Conservation (phyloP, 208 protist species). For the Strigomonas oncopelti region DNA sequence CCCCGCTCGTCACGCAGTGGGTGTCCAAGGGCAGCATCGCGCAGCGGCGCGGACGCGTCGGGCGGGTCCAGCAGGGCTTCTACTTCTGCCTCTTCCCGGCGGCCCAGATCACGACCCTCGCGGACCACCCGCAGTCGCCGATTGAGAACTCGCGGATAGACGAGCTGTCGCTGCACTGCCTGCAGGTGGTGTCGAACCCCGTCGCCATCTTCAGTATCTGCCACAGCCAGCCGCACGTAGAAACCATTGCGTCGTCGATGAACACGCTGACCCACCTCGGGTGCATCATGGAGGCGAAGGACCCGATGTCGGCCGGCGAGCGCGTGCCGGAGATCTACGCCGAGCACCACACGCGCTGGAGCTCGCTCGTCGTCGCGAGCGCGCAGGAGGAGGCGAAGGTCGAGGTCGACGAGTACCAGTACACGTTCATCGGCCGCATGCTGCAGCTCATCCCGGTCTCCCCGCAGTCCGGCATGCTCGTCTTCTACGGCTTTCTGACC, state of each 20-base stretch:
- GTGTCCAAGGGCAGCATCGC: conserved; percentile 56
- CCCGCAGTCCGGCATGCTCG: conserved; percentile 58
- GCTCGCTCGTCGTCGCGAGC: conserved; percentile 18
- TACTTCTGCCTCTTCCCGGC: conserved; percentile 70
- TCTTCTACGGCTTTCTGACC: conserved; percentile 70
- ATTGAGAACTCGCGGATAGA: conserved; percentile 57
- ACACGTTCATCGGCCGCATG: conserved; percentile 68
- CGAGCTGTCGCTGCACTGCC: conserved; percentile 74
- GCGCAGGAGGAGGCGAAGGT: conserved; percentile 28
- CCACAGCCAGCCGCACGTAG: conserved; percentile 54
- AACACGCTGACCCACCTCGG: conserved; percentile 68
- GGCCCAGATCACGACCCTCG: conserved; percentile 39
- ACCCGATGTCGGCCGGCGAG: conserved; percentile 29
- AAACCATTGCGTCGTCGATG: conserved; percentile 58
- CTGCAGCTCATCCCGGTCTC: conserved; percentile 65
- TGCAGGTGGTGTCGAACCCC: conserved; percentile 65
- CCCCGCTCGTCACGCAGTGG: conserved; percentile 78
- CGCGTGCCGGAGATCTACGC: conserved; percentile 30
- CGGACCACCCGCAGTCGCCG: conserved; percentile 30
- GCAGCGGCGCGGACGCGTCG: conserved; percentile 81
- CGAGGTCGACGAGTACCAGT: conserved; percentile 43
- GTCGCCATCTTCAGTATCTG: conserved; percentile 75
- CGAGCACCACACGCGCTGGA: conserved; percentile 21
- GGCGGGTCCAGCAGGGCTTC: conserved; percentile 81
- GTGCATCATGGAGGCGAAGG: conserved; percentile 53